These are phyloP conservation scores for Xylaria sp. DNA, from an alignment of 2,329 filamentous ascomycete genomes.

Conservation along the genomic window DNA sequence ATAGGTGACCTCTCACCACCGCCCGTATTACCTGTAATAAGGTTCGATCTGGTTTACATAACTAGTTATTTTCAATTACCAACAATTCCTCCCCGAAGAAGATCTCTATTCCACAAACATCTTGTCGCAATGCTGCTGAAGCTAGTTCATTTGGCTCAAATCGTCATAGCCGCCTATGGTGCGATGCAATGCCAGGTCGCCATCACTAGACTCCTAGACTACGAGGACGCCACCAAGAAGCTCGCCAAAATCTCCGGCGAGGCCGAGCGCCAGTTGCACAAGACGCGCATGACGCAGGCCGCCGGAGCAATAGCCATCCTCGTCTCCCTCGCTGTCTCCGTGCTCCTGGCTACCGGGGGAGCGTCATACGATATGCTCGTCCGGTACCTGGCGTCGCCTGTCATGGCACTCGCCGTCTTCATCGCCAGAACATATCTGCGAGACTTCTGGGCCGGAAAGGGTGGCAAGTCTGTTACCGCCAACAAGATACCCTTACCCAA, in stretches of 20 bases:
- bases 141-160: conserved; percentile 54
- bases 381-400: conserved; percentile 37
- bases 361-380: conserved; percentile 33
- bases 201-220: conserved; percentile 57
- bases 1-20: too few relatives aligned
- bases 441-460: conserved; percentile 41
- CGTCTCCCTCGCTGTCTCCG: conserved; percentile 38
- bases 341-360: conserved; percentile 37
- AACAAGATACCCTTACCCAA: conserved; percentile 44
- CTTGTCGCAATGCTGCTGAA: conserved; percentile 43
- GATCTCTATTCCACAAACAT: not conserved
- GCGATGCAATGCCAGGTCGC: conserved; percentile 56
- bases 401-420: conserved; percentile 34
- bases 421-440: conserved; percentile 40
- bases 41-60: not conserved
- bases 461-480: conserved; percentile 35
- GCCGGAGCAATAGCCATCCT: conserved; percentile 54
- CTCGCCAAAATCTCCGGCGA: conserved; percentile 58
- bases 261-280: conserved; percentile 55
- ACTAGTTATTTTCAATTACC: not conserved
- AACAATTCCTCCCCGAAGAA: not conserved
- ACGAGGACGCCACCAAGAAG: conserved; percentile 58
- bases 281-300: conserved; percentile 58
- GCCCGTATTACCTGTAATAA: not conserved
- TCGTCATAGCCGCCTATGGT: conserved; percentile 56